phyloP scores from a whole-genome alignment of 441 rosid genomes.

The Populus hybrid region DNA sequence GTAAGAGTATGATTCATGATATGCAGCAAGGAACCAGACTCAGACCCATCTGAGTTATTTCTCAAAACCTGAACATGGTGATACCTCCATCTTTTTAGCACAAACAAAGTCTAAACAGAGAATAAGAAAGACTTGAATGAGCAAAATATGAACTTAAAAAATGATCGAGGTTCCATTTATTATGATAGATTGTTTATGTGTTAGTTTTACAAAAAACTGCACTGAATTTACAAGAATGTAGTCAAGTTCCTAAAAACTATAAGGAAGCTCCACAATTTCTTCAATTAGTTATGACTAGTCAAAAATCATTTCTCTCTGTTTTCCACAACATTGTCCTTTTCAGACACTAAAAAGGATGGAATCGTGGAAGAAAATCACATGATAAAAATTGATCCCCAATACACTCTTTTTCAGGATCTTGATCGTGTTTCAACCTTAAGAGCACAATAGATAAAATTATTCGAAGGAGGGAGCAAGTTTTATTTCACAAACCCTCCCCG shows the following conservation, averaged over 20 bases:
- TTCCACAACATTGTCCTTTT: not conserved
- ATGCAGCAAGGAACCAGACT: slow-evolving; percentile 75
- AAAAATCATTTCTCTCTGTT: too few relatives aligned
- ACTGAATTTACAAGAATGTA: not conserved
- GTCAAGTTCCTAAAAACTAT: not conserved
- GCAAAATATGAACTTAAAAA: not conserved
- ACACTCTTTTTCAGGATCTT: not conserved
- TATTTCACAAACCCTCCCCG: not conserved
- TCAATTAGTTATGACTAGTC: not conserved
- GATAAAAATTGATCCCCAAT: not conserved
- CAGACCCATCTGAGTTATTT: slow-evolving; percentile 75
- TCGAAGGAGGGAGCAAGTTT: not conserved
- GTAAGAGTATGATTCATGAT: slow-evolving; percentile 78
- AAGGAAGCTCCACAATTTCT: not conserved
- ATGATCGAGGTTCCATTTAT: not conserved
- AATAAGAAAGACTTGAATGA: slow-evolving; percentile 5
- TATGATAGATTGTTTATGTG: not conserved
- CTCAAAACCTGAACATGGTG: slow-evolving; percentile 54
- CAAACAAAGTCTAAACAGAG: slow-evolving; percentile 12
- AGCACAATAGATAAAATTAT: not conserved
- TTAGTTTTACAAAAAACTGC: not conserved
- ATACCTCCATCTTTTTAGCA: slow-evolving; percentile 13
- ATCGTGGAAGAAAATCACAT: not conserved
- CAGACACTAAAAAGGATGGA: not conserved
- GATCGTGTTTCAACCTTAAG: too few relatives aligned